Percentiles rank a stretch among this genome's conserved stretches.
Conservation (phyloP, 1,139 yeast genomes). For the Hansenula sp. region DNA sequence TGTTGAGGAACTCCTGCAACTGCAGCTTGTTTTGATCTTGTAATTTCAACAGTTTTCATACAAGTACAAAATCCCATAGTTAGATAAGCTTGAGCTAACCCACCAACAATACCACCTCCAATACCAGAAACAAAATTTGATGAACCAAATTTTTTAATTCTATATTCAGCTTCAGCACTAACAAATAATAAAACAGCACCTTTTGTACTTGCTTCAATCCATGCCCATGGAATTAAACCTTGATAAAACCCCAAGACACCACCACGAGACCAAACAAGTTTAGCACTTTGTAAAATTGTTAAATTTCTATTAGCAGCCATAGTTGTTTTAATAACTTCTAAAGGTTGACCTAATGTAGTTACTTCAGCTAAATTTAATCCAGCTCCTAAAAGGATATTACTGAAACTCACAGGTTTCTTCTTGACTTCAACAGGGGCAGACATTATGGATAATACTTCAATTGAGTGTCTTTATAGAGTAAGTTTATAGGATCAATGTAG, state of each 20-base stretch:
- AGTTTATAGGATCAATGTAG: no score
- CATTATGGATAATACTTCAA: no score
- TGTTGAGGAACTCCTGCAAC: conserved; percentile 65
- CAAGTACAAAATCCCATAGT: conserved; percentile 98
- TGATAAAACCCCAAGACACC: conserved; percentile 91
- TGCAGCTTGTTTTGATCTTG: conserved; percentile 77
- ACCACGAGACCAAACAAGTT: conserved; percentile 87
- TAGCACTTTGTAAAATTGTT: conserved; percentile 61
- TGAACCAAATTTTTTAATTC: conserved; percentile 59
- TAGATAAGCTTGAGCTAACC: conserved; percentile 85
- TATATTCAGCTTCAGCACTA: conserved; percentile 87
- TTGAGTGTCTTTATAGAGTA: no score
- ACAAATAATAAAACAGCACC: conserved; percentile 97
- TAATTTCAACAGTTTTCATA: conserved; percentile 97
- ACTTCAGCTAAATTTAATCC: conserved; percentile 90
- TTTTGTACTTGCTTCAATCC: conserved; percentile 99
- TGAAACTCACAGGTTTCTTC: conserved; percentile 84
- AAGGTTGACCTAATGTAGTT: conserved; percentile 92
- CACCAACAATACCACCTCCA: conserved; percentile 93
- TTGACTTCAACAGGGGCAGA: conserved; percentile 25
- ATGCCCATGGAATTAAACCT: conserved; percentile 98
- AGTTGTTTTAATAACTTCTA: conserved; percentile 93
- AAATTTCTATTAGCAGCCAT: conserved; percentile 94
- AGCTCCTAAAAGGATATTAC: conserved; percentile 91
- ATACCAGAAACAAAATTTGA: conserved; percentile 80